phyloP scores from a whole-genome alignment of 805 yeast genomes.

The Kluyveromyces nonfermentans region DNA sequence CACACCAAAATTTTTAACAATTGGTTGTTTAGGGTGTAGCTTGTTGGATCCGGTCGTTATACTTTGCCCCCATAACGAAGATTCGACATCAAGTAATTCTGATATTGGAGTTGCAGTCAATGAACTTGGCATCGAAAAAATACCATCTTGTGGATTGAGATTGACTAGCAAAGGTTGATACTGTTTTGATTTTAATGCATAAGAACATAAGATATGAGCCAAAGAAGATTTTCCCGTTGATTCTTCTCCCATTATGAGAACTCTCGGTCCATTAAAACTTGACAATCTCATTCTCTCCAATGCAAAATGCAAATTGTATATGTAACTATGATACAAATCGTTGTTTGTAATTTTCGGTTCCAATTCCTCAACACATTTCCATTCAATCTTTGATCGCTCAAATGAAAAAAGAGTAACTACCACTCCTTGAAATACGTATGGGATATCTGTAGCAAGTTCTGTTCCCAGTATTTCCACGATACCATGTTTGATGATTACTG shows the following conservation, averaged over 20 bases:
- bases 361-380: conserved; percentile 28
- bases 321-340: conserved; percentile 24
- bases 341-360: conserved; percentile 44
- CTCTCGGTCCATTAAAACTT: conserved; percentile 32
- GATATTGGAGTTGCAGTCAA: conserved; percentile 76
- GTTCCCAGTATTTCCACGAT: conserved; percentile 89
- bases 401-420: conserved; percentile 50
- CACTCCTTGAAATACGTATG: conserved; percentile 46
- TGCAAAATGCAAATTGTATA: conserved; percentile 67
- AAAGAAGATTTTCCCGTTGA: conserved; percentile 75
- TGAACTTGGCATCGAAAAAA: conserved; percentile 73
- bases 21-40: conserved; percentile 81
- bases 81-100: conserved; percentile 68
- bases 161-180: conserved; percentile 66
- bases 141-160: conserved; percentile 65
- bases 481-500: conserved; percentile 43
- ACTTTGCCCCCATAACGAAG: conserved; percentile 65
- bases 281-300: conserved; percentile 45
- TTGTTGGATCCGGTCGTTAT: conserved; percentile 65
- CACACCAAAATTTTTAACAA: conserved; percentile 73
- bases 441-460: conserved; percentile 68
- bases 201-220: conserved; percentile 58
- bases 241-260: conserved; percentile 63
- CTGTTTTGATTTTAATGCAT: conserved; percentile 62
- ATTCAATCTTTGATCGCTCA: conserved; percentile 57